Conservation (phyloP, 2,329 filamentous ascomycete genomes). For the Paracoccidioides brasiliensis region DNA sequence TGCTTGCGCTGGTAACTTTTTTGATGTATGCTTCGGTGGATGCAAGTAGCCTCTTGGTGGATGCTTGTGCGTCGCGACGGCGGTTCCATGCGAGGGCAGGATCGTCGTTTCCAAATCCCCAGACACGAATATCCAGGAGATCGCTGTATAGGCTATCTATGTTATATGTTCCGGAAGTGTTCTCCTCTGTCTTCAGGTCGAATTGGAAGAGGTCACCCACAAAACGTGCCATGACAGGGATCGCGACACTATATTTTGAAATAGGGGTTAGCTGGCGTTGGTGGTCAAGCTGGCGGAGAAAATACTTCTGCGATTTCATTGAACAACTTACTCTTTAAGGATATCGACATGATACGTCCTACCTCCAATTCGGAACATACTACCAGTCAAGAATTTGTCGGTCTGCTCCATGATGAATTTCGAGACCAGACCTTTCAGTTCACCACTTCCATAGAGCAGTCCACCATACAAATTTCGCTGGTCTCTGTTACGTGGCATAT, state of each 20-base stretch:
- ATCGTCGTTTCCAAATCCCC: conserved; percentile 37
- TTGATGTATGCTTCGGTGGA: conserved; percentile 30
- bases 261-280: neutral
- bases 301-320: neutral
- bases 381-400: conserved; percentile 1
- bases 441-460: conserved; percentile 4
- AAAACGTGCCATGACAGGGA: conserved; percentile 14
- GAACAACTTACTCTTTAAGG: conserved; percentile 6
- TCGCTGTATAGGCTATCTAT: conserved; percentile 41
- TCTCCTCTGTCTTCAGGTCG: conserved; percentile 14
- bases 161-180: conserved; percentile 25
- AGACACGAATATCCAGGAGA: conserved; percentile 34
- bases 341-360: conserved; percentile 11
- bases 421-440: conserved; percentile 3
- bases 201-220: conserved; percentile 15
- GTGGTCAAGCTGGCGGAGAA: too few relatives aligned
- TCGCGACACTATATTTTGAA: conserved; percentile 7
- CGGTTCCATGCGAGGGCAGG: conserved; percentile 35
- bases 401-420: conserved; percentile 4
- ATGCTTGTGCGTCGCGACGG: conserved; percentile 31
- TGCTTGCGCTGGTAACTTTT: conserved; percentile 17
- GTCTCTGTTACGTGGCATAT: conserved; percentile 6
- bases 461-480: conserved; percentile 8
- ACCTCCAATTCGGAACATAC: conserved; percentile 4
- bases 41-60: conserved; percentile 23